Base-by-base conservation (phyloP, 1,284 basidiomycete species). In the Marasmius fiardii region DNA sequence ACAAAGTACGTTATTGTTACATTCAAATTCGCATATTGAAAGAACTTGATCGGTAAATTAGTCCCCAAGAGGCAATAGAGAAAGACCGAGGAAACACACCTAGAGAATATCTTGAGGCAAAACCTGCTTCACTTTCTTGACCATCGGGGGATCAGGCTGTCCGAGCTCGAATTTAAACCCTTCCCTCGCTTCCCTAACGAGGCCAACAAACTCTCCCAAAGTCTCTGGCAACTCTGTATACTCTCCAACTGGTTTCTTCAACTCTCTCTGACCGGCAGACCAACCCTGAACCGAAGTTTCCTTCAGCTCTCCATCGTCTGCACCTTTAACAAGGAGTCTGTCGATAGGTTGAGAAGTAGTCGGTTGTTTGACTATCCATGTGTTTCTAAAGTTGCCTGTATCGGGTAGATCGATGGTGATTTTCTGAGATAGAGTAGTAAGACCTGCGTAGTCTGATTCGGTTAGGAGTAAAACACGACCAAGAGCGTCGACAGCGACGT, bases 261-360 rank as follows among this genome's bases (percentile, higher is more conserved):
- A 61, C 59, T 65, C 63, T 57, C 63, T 71, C 56, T 62, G 61
- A 10, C 59, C 60, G 51, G 68, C 67, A 39, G 70, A 67, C 61
- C 71, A 79, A 6, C 77, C 77, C 56, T 76, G 72, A n/a, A 79
- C 74, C 47, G 75, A 72, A 14, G 71, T 71, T 64, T 77, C 65
- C 54, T 62, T 63, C 56, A 68, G 60, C 43, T 64, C 61, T 1
- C 59, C 64, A 4, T 59, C 60, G 20, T 60, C 57, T 2, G 55
- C 4, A 49, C 44, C 35, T 26, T 62, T 45, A 16, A 71, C 62
- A 53, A 76, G 65, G 23, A 79, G 56, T 11, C 74, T 65, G 37
- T 77, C 72, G 39, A 78, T 76, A 31, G 74, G 72, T 59, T 72
- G 71, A 24, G 64, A 64, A 6, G 77, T 78, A 12, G 56, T 62